Base-by-base conservation (phyloP, 2,329 filamentous ascomycete species). In the Macrophomina pseudophaseolina region DNA sequence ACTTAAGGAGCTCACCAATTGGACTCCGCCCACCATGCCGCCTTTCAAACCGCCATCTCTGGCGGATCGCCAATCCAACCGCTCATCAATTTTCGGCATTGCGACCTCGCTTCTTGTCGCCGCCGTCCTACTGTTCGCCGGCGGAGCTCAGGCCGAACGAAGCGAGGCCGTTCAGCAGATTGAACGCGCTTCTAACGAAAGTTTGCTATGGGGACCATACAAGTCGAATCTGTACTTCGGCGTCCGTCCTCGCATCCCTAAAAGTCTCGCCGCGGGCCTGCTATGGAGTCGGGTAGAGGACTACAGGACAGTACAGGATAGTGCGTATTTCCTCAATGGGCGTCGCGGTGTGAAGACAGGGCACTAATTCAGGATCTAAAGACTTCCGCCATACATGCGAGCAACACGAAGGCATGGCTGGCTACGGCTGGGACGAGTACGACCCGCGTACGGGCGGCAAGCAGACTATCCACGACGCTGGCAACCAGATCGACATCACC, bases 401-500 rank as follows among this genome's bases (percentile, higher is more conserved):
- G 79, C 95, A 99, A 78, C 88, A 95, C 77, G 93, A 96, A 77
- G 65, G 65, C 65, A 97, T 99, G 86, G 91, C 88, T 56, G 94
- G 94, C 66, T 99, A 99, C 78, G 95, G 95, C 69, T 99, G 95
- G 95, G 94, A 98, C 74, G 92, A 97, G 77, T 99, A 96, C 78
- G 95, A 99, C 79, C 90, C 93, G 28, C 87, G 95, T 67, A 90
- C 86, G 66, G 95, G 95, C 69, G 95, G 95, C 66, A 85, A 91
- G 28, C 93, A 99, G 80, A 91, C 91, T 0, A 94, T 99, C 68
- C 93, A 96, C 75, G 95, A 99, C 78, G 89, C 90, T 64, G 90
- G 87, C 58, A 99, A 99, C 80, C 87, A 87, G 66, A 86, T 99
- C 71, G 94, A 98, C 80, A 86, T 99, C 69, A 96, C 91, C 8